phyloP scores from a whole-genome alignment of 345 rosid genomes.

The Lumnitzera littorea region DNA sequence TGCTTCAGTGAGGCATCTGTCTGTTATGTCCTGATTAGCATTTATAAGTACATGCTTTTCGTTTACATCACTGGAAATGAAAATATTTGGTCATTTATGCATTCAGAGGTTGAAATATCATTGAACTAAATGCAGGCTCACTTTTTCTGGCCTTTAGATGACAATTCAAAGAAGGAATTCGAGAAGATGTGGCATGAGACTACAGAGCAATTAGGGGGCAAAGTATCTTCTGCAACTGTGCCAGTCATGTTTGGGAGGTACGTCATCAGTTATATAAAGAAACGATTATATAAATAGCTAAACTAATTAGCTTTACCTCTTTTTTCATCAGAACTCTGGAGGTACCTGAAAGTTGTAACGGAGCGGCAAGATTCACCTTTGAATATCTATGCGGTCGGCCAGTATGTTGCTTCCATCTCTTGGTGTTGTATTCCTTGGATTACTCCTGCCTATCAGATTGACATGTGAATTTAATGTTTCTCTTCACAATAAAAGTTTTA shows the following conservation, averaged over 20 bases:
- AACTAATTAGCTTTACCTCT: neutral
- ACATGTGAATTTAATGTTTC: too few relatives aligned
- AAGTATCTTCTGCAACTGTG: slow-evolving; percentile 48
- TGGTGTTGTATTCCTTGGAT: neutral
- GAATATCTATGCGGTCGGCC: slow-evolving; percentile 84
- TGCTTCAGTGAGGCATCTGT: neutral
- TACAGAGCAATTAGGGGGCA: slow-evolving; percentile 47
- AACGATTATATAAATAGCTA: neutral
- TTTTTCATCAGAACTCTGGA: slow-evolving; percentile 50
- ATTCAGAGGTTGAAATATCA: slow-evolving; percentile 16
- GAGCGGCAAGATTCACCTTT: slow-evolving; percentile 70
- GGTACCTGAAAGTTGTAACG: slow-evolving; percentile 77
- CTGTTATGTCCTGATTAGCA: neutral
- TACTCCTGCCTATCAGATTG: neutral
- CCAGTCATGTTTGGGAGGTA: slow-evolving; percentile 98
- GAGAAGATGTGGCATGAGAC: slow-evolving; percentile 64
- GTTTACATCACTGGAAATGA: neutral
- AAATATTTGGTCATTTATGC: neutral
- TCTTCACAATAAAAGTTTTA: too few relatives aligned
- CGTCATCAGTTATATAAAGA: slow-evolving; percentile 1
- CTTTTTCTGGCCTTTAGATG: slow-evolving; percentile 68
- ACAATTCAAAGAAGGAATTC: slow-evolving; percentile 36
- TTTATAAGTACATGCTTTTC: neutral
- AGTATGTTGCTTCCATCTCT: slow-evolving; percentile 23
- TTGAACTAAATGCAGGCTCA: slow-evolving; percentile 43